Evolutionary conservation across 2,329 filamentous ascomycete genomes (phyloP).

Genomic region (Passalora sequoiae): DNA sequence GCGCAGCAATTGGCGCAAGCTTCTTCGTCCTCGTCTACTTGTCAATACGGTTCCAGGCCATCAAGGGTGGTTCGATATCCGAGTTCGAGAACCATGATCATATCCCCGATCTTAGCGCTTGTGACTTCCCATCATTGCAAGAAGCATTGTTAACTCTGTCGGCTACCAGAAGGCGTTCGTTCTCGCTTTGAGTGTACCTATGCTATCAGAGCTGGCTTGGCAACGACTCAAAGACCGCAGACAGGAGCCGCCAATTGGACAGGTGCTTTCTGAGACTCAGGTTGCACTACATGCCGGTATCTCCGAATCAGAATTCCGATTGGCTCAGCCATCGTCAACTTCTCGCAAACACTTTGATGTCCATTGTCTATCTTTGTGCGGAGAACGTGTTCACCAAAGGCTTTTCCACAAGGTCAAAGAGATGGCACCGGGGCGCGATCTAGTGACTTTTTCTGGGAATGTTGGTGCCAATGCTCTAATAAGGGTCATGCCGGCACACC

Average conservation of each 20-base stretch:
- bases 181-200: slow-evolving; percentile 38
- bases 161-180: slow-evolving; percentile 51
- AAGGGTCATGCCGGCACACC: slow-evolving; percentile 46
- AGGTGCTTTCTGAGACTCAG: slow-evolving; percentile 36
- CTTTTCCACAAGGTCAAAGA: slow-evolving; percentile 38
- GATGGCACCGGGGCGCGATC: slow-evolving; percentile 41
- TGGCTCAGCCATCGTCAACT: slow-evolving; percentile 46
- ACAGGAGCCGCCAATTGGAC: slow-evolving; percentile 37
- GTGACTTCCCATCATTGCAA: slow-evolving; percentile 23
- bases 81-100: slow-evolving; percentile 45
- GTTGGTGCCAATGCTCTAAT: slow-evolving; percentile 58
- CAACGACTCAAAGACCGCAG: slow-evolving; percentile 40
- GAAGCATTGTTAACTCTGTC: slow-evolving; percentile 36
- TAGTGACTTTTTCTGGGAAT: slow-evolving; percentile 39
- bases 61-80: slow-evolving; percentile 44
- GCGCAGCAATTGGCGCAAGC: slow-evolving; percentile 35
- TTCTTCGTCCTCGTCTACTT: slow-evolving; percentile 45
- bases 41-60: slow-evolving; percentile 47
- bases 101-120: slow-evolving; percentile 37
- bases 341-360: slow-evolving; percentile 45
- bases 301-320: slow-evolving; percentile 42
- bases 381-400: slow-evolving; percentile 49
- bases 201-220: slow-evolving; percentile 45
- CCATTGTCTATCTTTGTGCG: slow-evolving; percentile 45
- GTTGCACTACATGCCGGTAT: slow-evolving; percentile 45